These are phyloP conservation scores for Aspergillus sp. DNA, from an alignment of 2,329 filamentous ascomycete species.

Conservation along the genomic window DNA sequence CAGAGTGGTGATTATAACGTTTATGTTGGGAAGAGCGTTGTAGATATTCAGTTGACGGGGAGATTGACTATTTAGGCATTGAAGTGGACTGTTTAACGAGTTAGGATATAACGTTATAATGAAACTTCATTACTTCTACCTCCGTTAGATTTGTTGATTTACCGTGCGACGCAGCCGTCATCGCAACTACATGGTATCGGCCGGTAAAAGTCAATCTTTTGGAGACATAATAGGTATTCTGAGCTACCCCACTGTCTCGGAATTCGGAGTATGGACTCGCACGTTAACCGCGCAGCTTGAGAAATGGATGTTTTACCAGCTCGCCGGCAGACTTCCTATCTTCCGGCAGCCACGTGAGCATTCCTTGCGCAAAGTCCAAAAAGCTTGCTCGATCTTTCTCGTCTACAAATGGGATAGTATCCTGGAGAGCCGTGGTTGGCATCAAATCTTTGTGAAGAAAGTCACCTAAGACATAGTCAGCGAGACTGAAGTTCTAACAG, in stretches of 20 bases:
- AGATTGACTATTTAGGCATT: background rate
- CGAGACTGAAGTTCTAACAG: slow-evolving; percentile 3
- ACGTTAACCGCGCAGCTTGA: slow-evolving; percentile 8
- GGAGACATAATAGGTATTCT: no score
- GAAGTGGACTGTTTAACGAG: no score
- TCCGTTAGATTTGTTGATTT: no score
- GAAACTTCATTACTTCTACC: no score
- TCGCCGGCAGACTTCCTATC: slow-evolving; percentile 37
- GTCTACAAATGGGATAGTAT: slow-evolving; percentile 24
- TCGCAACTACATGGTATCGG: no score
- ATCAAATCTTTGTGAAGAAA: slow-evolving; percentile 25
- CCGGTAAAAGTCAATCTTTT: no score
- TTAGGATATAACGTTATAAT: no score
- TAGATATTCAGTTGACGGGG: background rate
- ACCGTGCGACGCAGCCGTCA: no score
- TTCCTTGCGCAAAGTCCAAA: slow-evolving; percentile 32
- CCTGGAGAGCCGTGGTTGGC: slow-evolving; percentile 21
- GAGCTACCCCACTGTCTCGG: no score
- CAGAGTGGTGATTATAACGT: background rate
- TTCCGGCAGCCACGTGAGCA: slow-evolving; percentile 38
- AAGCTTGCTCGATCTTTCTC: slow-evolving; percentile 32
- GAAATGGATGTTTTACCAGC: slow-evolving; percentile 38
- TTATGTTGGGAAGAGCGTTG: background rate
- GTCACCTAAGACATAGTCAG: slow-evolving; percentile 19
- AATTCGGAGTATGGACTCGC: no score